Conservation (phyloP, 2,329 filamentous ascomycete genomes). For the Ambrosiella beaveri region DNA sequence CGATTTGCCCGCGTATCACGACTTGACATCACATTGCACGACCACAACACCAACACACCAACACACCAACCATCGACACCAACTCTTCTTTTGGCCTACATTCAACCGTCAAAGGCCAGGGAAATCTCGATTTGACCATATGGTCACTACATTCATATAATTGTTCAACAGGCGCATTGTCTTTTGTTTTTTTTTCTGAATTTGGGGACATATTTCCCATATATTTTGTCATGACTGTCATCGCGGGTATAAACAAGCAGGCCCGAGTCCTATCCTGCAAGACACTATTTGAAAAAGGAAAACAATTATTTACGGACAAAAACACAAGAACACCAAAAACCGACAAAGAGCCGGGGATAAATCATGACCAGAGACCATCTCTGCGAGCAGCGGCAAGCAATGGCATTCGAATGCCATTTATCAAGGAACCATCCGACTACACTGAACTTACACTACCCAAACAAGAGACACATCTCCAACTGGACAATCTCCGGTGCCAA, state of each 20-base stretch:
- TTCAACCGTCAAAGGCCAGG: too few species aligned
- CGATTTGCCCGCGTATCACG: background rate
- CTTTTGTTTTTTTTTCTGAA: background rate
- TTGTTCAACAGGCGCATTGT: background rate
- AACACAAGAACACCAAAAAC: background rate
- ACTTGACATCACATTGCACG: background rate
- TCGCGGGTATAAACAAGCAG: background rate
- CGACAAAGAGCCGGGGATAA: background rate
- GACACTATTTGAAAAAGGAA: background rate
- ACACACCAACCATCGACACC: background rate
- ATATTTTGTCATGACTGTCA: background rate
- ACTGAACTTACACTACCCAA: too few species aligned
- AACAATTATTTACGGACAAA: background rate
- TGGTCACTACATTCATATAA: background rate
- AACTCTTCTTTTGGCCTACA: background rate
- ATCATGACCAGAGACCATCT: background rate
- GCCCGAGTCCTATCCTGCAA: background rate
- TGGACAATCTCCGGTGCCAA: too few species aligned
- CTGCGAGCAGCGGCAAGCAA: too few species aligned
- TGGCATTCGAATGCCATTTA: too few species aligned
- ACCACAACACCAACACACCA: background rate
- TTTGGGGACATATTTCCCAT: background rate
- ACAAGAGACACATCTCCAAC: too few species aligned
- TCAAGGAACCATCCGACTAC: too few species aligned
- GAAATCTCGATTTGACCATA: background rate